Evolutionary conservation across 352 stramenopile species (phyloP).

Genomic region (Pilasporangium apinafurcum): DNA sequence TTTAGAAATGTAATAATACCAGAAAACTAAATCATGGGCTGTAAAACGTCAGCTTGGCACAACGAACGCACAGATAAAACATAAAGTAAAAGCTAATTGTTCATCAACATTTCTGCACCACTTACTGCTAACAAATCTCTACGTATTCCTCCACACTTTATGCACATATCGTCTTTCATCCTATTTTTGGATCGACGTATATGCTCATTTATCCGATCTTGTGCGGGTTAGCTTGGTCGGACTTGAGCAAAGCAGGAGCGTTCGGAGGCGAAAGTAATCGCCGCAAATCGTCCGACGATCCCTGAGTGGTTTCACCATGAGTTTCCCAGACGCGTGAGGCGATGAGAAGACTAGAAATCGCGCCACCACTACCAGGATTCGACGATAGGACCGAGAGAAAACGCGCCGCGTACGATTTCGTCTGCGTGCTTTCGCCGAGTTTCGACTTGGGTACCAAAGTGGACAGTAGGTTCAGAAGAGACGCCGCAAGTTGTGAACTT

Average conservation of each 20-base stretch:
- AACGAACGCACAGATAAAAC: too few species aligned
- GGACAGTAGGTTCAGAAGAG: constrained; percentile 77
- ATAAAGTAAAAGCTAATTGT: too few species aligned
- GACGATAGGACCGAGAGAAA: constrained; percentile 81
- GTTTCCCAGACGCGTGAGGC: constrained; percentile 80
- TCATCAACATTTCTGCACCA: too few species aligned
- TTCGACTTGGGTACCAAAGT: constrained; percentile 79
- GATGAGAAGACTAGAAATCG: constrained; percentile 74
- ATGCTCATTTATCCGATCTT: constrained; percentile 52
- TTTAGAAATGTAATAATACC: too few species aligned
- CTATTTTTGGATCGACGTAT: too few species aligned
- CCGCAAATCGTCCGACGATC: constrained; percentile 72
- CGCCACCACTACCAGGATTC: constrained; percentile 76
- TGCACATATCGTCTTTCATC: too few species aligned
- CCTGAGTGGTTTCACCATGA: constrained; percentile 74
- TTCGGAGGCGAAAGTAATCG: constrained; percentile 67
- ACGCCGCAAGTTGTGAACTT: constrained; percentile 70
- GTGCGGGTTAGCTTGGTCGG: constrained; percentile 79
- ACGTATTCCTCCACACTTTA: too few species aligned
- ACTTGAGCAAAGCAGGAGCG: constrained; percentile 69
- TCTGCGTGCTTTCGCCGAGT: constrained; percentile 67
- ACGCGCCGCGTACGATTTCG: constrained; percentile 75
- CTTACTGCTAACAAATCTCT: too few species aligned
- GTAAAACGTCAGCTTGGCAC: too few species aligned
- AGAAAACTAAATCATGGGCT: too few species aligned